Conservation (phyloP, 192 early-diverging fungal species). For the Linnemannia schmuckeri region DNA sequence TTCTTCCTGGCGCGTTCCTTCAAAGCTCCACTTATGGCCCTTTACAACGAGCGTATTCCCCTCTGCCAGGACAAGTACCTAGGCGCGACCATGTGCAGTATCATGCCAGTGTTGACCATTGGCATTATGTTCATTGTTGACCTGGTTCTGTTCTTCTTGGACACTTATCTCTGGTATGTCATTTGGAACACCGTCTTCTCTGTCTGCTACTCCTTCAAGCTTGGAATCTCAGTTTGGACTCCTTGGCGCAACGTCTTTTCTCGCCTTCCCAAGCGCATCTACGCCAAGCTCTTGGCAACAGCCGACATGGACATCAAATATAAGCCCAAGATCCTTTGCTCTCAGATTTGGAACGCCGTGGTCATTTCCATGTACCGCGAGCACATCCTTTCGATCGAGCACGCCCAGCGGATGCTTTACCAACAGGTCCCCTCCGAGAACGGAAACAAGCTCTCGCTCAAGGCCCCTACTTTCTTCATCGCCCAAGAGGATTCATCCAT, state of each 20-base stretch:
- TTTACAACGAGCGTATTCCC: slow-evolving; percentile 59
- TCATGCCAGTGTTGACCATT: slow-evolving; percentile 78
- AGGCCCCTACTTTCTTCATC: slow-evolving; percentile 82
- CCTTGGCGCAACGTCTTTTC: slow-evolving; percentile 88
- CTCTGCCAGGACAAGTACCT: slow-evolving; percentile 74
- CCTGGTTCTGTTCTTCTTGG: slow-evolving; percentile 83
- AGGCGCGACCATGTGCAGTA: slow-evolving; percentile 68
- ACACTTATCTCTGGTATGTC: slow-evolving; percentile 92
- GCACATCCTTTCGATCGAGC: slow-evolving; percentile 81
- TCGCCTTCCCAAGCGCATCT: slow-evolving; percentile 83
- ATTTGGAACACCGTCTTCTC: slow-evolving; percentile 89
- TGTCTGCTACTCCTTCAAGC: slow-evolving; percentile 78
- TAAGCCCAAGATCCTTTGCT: slow-evolving; percentile 82
- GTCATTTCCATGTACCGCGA: slow-evolving; percentile 89
- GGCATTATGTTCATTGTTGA: slow-evolving; percentile 82
- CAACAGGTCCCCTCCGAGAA: slow-evolving; percentile 69
- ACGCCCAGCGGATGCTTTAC: slow-evolving; percentile 81
- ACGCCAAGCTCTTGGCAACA: slow-evolving; percentile 79
- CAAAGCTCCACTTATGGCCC: slow-evolving; percentile 77
- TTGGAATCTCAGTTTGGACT: slow-evolving; percentile 87
- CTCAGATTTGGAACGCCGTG: slow-evolving; percentile 89
- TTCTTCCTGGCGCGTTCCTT: slow-evolving; percentile 87
- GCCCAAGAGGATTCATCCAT: slow-evolving; percentile 81
- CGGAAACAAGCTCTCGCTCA: slow-evolving; percentile 75
- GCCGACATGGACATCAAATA: slow-evolving; percentile 82